phyloP scores from a whole-genome alignment of 768 basidiomycete species.

The Serendipita indica region DNA sequence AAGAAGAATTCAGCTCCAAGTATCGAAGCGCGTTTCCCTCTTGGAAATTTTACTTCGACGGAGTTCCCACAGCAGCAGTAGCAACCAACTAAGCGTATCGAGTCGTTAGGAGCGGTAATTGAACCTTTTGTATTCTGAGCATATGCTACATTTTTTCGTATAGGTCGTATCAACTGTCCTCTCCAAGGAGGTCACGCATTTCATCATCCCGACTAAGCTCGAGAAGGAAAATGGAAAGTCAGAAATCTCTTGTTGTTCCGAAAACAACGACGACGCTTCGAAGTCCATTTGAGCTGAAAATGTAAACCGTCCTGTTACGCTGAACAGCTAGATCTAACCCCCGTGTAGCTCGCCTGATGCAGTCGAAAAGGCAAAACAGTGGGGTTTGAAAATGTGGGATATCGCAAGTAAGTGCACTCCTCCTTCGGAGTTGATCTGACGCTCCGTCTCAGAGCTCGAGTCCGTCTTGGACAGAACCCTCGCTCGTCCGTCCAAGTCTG shows the following conservation, averaged over 20 bases:
- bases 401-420: background rate
- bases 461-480: background rate
- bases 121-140: background rate
- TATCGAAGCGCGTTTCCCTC: constrained; percentile 73
- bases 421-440: too few relatives aligned
- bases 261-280: background rate
- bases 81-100: constrained; percentile 30
- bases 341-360: background rate
- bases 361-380: background rate
- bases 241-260: too few relatives aligned
- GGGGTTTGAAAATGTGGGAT: constrained; percentile 1
- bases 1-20: constrained; percentile 65
- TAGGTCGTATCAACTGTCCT: constrained; percentile 84
- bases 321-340: background rate
- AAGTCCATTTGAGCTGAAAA: background rate
- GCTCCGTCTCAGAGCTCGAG: background rate
- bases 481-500: background rate
- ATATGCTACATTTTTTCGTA: constrained; percentile 7
- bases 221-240: constrained; percentile 18
- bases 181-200: constrained; percentile 70
- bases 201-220: constrained; percentile 41
- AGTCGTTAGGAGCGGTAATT: constrained; percentile 18
- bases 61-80: constrained; percentile 31
- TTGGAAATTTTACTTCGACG: constrained; percentile 78
- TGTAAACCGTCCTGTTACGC: background rate